phyloP scores from a whole-genome alignment of 2,329 filamentous ascomycete genomes.

The Ascochyta lentis region DNA sequence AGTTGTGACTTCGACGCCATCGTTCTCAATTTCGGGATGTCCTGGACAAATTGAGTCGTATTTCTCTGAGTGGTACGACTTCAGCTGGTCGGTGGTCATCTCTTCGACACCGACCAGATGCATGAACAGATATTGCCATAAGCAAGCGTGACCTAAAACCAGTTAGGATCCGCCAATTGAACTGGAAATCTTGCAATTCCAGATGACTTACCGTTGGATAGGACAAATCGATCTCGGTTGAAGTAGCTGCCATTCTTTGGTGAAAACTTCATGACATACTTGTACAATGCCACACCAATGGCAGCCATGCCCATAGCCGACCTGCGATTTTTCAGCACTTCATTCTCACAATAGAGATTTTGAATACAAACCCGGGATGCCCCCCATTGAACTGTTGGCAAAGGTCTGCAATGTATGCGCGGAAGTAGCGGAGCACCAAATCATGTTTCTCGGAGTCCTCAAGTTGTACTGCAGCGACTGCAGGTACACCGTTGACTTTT shows the following conservation, averaged over 20 bases:
- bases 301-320: slow-evolving; percentile 66
- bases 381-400: slow-evolving; percentile 12
- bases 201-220: slow-evolving; percentile 49
- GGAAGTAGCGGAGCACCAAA: slow-evolving; percentile 21
- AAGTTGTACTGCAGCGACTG: slow-evolving; percentile 16
- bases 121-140: slow-evolving; percentile 62
- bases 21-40: slow-evolving; percentile 64
- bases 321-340: neutral
- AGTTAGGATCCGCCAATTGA: neutral
- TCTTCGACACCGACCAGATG: slow-evolving; percentile 61
- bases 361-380: slow-evolving; percentile 2
- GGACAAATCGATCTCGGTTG: slow-evolving; percentile 68
- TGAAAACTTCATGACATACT: slow-evolving; percentile 67
- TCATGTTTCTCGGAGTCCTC: slow-evolving; percentile 18
- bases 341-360: no score
- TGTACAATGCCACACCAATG: slow-evolving; percentile 67
- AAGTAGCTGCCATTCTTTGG: slow-evolving; percentile 64
- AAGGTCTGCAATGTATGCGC: slow-evolving; percentile 18
- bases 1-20: slow-evolving; percentile 65
- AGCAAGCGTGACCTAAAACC: slow-evolving; percentile 53
- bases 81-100: slow-evolving; percentile 64
- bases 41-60: slow-evolving; percentile 60
- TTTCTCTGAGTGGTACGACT: slow-evolving; percentile 59
- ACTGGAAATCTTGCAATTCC: neutral
- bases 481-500: slow-evolving; percentile 21